A percentile compares a stretch with the other conserved stretches of the same genome.
Conservation (phyloP, 805 yeast species). For the Ogataea corticis region DNA sequence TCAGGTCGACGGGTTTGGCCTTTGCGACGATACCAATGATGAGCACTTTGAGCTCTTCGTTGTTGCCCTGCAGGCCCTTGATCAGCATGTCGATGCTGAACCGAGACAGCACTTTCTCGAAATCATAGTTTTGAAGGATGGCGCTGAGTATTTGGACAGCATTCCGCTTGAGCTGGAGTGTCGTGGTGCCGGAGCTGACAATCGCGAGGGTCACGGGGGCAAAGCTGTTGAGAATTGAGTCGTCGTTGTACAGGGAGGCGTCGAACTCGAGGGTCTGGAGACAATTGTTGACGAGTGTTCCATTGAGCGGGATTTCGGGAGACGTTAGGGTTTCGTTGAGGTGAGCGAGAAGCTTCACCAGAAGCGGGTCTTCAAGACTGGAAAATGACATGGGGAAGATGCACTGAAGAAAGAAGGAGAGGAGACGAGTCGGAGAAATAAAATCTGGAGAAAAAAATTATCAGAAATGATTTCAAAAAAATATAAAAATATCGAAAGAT, state of each 20-base stretch:
- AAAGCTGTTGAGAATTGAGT: conserved; percentile 16
- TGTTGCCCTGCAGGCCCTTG: conserved; percentile 31
- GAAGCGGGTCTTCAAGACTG: conserved; percentile 19
- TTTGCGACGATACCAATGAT: conserved; percentile 27
- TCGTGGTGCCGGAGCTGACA: conserved; percentile 27
- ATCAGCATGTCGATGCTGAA: conserved; percentile 29
- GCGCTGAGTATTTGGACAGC: conserved; percentile 27
- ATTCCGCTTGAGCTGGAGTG: conserved; percentile 18
- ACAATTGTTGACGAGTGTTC: conserved; percentile 18
- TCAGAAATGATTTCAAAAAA: no score
- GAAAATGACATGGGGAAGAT: not conserved
- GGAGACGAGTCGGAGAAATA: no score
- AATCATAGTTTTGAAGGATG: conserved; percentile 29
- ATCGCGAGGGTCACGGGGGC: conserved; percentile 25
- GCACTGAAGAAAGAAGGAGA: no score
- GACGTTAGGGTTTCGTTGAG: conserved; percentile 11
- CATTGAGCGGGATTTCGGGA: conserved; percentile 13
- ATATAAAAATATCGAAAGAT: conserved; percentile 2
- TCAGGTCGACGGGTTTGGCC: conserved; percentile 34
- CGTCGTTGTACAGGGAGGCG: conserved; percentile 12
- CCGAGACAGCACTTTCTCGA: conserved; percentile 28
- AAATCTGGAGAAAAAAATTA: not conserved
- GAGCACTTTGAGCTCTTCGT: conserved; percentile 28
- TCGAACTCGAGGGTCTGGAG: conserved; percentile 21
- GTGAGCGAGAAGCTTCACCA: conserved; percentile 20